Evolutionary conservation across 768 basidiomycete genomes (phyloP), one percentile per base, ranked within the genome.

Genomic region (Cantharellus anzutake): DNA sequence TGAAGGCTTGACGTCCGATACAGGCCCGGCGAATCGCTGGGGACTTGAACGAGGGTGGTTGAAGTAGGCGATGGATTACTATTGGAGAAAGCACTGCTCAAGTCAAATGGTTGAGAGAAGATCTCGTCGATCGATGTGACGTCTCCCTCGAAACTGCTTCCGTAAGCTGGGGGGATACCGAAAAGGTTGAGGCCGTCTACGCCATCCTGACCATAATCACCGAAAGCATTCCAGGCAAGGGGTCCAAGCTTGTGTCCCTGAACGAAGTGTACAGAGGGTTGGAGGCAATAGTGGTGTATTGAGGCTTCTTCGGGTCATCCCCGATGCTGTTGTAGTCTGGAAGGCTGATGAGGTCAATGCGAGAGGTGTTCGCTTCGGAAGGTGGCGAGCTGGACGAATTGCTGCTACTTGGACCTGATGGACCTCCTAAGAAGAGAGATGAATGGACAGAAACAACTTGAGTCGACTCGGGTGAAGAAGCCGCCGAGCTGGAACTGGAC

Each of bases 191-290:
- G 44, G 20, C 20, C 20, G 29, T 48, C 44, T 48, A 48, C 44
- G 29, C 29, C 44, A 11, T 11, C 11, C 11, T 48, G 11, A 11
- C 11, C 29, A 29, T 48, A 48, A 11, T 48, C 44, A 37, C 38
- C 38, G 34, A 55, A 55, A 7, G 52, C 16, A 14, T 14, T 35
- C 56, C 56, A 57, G 59, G 51, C 11, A 37, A 14, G 52, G 52
- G 52, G 72, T n/a, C 57, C 35, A 5, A 20, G 29, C 63, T 66
- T 5, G 74, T 71, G 58, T 74, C 73, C 4, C 82, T 78, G 67
- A 84, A 84, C n/a, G 86, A 86, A 74, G 85, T 86, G 74, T 84
- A 89, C 71, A 81, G 76, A 1, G 88, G 86, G 63, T 89, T 89
- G 71, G 76, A 81, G 56, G 86, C 86, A 60, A 92, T 82, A 5